These are phyloP conservation scores for Boletellus sp. DNA, from an alignment of 768 basidiomycete species.

Conservation along the genomic window DNA sequence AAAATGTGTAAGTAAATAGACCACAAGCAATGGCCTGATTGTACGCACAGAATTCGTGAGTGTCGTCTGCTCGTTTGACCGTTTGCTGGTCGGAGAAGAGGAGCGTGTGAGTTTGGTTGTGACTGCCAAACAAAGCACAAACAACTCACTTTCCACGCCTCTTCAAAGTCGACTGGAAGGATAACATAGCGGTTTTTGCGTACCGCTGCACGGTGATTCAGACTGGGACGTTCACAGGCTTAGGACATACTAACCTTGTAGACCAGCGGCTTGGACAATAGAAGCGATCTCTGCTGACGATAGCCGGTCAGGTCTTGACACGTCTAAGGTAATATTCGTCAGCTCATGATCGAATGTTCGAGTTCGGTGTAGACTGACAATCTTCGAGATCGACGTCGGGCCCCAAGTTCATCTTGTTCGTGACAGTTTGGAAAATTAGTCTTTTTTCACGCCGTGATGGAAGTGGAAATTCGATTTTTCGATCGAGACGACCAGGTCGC, in stretches of 20 bases:
- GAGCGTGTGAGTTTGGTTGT: constrained; percentile 29
- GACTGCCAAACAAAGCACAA: constrained; percentile 49
- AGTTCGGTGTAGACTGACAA: constrained; percentile 53
- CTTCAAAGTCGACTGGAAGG: constrained; percentile 95
- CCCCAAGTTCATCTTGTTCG: constrained; percentile 94
- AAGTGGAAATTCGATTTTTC: constrained; percentile 98
- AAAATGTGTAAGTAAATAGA: constrained; percentile 5
- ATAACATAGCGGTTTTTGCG: constrained; percentile 98
- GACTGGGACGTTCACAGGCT: neutral
- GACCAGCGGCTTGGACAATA: constrained; percentile 93
- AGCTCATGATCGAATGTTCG: constrained; percentile 11
- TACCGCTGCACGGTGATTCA: constrained; percentile 51
- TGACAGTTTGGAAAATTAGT: constrained; percentile 96
- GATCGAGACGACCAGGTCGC: constrained; percentile 94
- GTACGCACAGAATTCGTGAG: constrained; percentile 89
- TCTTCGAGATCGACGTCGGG: constrained; percentile 98
- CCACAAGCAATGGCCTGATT: neutral
- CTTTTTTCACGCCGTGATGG: constrained; percentile 94
- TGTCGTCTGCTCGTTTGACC: constrained; percentile 95
- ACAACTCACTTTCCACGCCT: constrained; percentile 96
- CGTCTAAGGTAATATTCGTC: constrained; percentile 51
- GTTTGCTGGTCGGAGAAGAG: constrained; percentile 66
- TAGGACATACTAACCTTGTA: constrained; percentile 64
- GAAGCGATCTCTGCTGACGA: constrained; percentile 95
- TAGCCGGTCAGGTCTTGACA: constrained; percentile 92